Base-by-base conservation (phyloP, 2,329 filamentous ascomycete species). In the Monascus ruber region DNA sequence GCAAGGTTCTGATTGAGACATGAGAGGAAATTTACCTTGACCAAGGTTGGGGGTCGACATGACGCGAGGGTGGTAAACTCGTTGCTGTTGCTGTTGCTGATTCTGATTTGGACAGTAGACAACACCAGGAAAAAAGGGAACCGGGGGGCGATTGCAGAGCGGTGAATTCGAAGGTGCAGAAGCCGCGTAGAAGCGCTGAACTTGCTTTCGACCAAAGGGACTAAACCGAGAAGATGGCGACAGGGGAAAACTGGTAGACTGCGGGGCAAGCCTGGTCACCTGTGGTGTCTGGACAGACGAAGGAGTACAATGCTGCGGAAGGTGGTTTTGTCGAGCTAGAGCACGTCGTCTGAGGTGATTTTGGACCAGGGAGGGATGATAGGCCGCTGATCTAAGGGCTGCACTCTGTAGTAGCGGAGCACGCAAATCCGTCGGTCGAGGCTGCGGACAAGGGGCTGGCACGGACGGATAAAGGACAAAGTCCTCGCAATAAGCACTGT, bases 401-500 rank as follows among this genome's bases (percentile, higher is more conserved):
- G 52, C 54, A 56, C 45, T 63, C 54, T 47, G 50, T 32, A 46
- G 54, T 52, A 50, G 55, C 53, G 50, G 48, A 47, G 53, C 53
- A 56, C 52, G 54, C 55, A 52, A 58, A 53, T 55, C 52, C 50
- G 50, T 53, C 44, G 41, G 46, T 41, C 44, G 60, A 56, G 55
- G 54, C 50, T 54, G 54, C 46, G 50, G 51, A 43, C 49, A 51
- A 40, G 55, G 47, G 34, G 48, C 43, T 39, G 54, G 47, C 34
- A 51, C 37, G 25, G 48, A 42, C 24, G 62, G 65, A 50, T 58
- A 69, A 41, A 69, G 64, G 42, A 66, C 64, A 46, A 68, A 69
- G 65, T 69, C 65, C 55, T 62, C 56, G 38, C 49, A 54, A 37
- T 51, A 48, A 39, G 47, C 50, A 52, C 47, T 52, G 44, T 48